These are phyloP conservation scores for Colletotrichum sp. DNA, from an alignment of 2,329 filamentous ascomycete genomes.

Conservation along the genomic window DNA sequence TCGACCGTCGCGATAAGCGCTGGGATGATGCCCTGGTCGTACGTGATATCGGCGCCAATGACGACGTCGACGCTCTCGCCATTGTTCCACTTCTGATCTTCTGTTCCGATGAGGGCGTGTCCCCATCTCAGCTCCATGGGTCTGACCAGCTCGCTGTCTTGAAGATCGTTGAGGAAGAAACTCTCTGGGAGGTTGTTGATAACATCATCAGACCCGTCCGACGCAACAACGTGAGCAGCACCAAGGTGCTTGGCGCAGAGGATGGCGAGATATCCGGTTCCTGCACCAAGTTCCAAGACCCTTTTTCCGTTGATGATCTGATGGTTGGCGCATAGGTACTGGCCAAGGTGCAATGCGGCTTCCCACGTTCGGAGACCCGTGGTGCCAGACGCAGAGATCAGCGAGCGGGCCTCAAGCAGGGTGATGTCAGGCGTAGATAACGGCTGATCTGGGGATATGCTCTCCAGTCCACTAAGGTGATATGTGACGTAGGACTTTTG, in stretches of 20 bases:
- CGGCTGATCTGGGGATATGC: background rate
- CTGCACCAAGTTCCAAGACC: slow-evolving; percentile 76
- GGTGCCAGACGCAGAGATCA: slow-evolving; percentile 74
- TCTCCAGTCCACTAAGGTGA: slow-evolving; percentile 43
- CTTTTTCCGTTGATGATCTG: slow-evolving; percentile 56
- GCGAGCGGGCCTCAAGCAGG: slow-evolving; percentile 70
- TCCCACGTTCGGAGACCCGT: slow-evolving; percentile 85
- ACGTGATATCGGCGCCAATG: slow-evolving; percentile 80
- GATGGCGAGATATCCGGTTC: slow-evolving; percentile 78
- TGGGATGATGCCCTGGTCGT: slow-evolving; percentile 69
- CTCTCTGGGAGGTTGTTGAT: slow-evolving; percentile 72
- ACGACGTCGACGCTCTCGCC: slow-evolving; percentile 63
- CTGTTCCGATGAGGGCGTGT: slow-evolving; percentile 60
- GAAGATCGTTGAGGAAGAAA: slow-evolving; percentile 70
- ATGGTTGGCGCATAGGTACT: slow-evolving; percentile 63
- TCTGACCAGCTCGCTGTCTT: slow-evolving; percentile 45
- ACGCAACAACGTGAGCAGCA: slow-evolving; percentile 66
- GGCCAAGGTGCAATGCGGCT: slow-evolving; percentile 75
- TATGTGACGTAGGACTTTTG: slow-evolving; percentile 80
- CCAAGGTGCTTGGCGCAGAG: slow-evolving; percentile 72
- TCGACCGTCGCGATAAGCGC: slow-evolving; percentile 68
- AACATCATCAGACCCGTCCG: slow-evolving; percentile 77
- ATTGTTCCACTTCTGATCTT: slow-evolving; percentile 58
- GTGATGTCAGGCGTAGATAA: slow-evolving; percentile 49
- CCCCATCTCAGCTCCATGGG: slow-evolving; percentile 71